Conservation (phyloP, 2,329 filamentous ascomycete genomes). For the Cadophora sp. region DNA sequence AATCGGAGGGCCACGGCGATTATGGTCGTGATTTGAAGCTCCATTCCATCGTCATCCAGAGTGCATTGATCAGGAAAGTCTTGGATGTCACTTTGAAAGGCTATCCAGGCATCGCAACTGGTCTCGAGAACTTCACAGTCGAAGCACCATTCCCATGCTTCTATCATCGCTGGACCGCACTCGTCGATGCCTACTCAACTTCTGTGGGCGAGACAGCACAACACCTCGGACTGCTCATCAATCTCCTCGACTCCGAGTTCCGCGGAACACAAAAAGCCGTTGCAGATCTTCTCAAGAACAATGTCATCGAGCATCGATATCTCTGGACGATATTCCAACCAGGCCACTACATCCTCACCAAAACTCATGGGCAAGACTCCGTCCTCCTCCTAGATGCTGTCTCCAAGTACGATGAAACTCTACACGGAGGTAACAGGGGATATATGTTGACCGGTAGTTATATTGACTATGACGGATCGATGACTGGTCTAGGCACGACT, state of each 20-base stretch:
- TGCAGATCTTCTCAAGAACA: conserved; percentile 46
- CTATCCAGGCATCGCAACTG: conserved; percentile 45
- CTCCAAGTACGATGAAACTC: conserved; percentile 19
- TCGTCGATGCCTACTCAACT: conserved; percentile 37
- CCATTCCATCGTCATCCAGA: conserved; percentile 47
- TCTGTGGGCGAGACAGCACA: conserved; percentile 37
- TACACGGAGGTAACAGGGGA: conserved; percentile 7
- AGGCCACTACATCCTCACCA: conserved; percentile 30
- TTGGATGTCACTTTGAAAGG: conserved; percentile 44
- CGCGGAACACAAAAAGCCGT: conserved; percentile 30
- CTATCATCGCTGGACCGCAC: conserved; percentile 46
- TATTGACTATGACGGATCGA: conserved; percentile 20
- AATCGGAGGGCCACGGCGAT: conserved; percentile 25
- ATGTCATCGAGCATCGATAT: conserved; percentile 50
- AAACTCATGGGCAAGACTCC: conserved; percentile 28
- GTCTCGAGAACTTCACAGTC: conserved; percentile 45
- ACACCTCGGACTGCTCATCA: conserved; percentile 45
- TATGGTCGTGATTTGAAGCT: conserved; percentile 45
- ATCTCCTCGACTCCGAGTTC: conserved; percentile 44
- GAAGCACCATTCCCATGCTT: conserved; percentile 46
- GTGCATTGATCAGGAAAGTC: conserved; percentile 43
- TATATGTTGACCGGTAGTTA: conserved; percentile 17
- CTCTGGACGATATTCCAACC: conserved; percentile 49
- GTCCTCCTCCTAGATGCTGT: conserved; percentile 9
- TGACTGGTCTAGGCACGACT: conserved; percentile 19